phyloP scores from a whole-genome alignment of 768 basidiomycete genomes.

The Lepiota subincarnata region DNA sequence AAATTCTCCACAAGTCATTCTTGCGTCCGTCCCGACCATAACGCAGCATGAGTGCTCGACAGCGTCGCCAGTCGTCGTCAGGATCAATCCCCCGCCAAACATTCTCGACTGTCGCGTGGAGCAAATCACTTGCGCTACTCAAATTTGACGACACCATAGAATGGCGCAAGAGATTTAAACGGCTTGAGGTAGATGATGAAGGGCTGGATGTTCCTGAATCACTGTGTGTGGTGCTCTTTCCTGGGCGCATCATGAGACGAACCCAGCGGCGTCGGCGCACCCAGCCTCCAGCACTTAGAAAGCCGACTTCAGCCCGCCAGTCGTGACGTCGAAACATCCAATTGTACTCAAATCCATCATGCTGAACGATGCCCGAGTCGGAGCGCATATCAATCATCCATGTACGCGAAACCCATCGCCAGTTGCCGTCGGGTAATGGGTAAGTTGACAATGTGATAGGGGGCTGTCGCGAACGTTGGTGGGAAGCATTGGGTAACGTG shows the following conservation, averaged over 20 bases:
- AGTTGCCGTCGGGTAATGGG: conserved; percentile 74
- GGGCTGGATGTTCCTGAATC: conserved; percentile 14
- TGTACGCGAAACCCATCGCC: conserved; percentile 74
- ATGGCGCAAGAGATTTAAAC: conserved; percentile 14
- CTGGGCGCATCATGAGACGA: conserved; percentile 76
- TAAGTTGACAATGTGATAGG: conserved; percentile 57
- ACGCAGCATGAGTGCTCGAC: conserved; percentile 48
- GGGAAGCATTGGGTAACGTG: conserved; percentile 49
- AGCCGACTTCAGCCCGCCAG: conserved; percentile 64
- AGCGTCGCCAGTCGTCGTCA: conserved; percentile 54
- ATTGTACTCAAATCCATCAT: conserved; percentile 86
- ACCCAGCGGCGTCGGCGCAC: conserved; percentile 82
- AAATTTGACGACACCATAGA: conserved; percentile 29
- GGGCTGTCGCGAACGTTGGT: conserved; percentile 42
- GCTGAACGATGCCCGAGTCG: conserved; percentile 67
- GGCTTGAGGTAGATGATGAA: conserved; percentile 1
- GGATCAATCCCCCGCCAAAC: conserved; percentile 23
- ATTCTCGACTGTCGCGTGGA: conserved; percentile 14
- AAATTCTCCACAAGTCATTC: conserved; percentile 70
- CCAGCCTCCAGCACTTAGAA: conserved; percentile 61
- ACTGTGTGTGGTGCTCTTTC: conserved; percentile 16
- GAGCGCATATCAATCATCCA: conserved; percentile 92
- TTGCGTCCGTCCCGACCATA: conserved; percentile 66
- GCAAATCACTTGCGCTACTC: conserved; percentile 17
- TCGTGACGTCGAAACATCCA: conserved; percentile 63